These are phyloP conservation scores for Balamuthia mandrillaris DNA, from an alignment of 208 protist species.

Conservation along the genomic window DNA sequence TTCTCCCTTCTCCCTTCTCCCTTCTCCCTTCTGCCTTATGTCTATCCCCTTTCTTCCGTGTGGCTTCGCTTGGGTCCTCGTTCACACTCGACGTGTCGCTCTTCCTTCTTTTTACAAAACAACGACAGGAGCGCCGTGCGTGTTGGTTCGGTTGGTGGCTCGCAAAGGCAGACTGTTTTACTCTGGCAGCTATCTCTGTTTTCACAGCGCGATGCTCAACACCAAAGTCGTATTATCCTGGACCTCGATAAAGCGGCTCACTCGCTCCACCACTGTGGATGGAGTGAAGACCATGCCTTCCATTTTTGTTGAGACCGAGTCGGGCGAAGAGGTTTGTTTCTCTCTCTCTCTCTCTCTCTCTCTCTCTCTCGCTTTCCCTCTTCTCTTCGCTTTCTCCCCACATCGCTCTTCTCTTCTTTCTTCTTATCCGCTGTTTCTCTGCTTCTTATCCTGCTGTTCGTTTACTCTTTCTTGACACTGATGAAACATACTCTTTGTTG, in stretches of 20 bases:
- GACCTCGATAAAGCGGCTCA: neutral
- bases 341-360: neutral
- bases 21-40: neutral
- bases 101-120: too few relatives aligned
- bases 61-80: neutral
- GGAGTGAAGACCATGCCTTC: neutral
- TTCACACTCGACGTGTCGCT: too few relatives aligned
- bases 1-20: neutral
- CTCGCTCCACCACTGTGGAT: neutral
- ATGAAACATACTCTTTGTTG: too few relatives aligned
- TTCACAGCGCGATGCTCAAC: neutral
- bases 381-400: neutral
- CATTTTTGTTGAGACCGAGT: too few relatives aligned
- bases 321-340: too few relatives aligned
- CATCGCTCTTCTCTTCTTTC: neutral
- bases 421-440: neutral
- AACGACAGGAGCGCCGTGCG: too few relatives aligned
- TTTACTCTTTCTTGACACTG: neutral
- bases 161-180: neutral
- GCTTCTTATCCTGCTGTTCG: neutral
- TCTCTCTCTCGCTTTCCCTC: neutral
- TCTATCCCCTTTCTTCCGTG: neutral
- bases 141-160: neutral
- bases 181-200: constrained; percentile 12
- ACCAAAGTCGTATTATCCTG: neutral